Base-by-base conservation (phyloP, 768 basidiomycete species). In the Psilocybe subaeruginosa region DNA sequence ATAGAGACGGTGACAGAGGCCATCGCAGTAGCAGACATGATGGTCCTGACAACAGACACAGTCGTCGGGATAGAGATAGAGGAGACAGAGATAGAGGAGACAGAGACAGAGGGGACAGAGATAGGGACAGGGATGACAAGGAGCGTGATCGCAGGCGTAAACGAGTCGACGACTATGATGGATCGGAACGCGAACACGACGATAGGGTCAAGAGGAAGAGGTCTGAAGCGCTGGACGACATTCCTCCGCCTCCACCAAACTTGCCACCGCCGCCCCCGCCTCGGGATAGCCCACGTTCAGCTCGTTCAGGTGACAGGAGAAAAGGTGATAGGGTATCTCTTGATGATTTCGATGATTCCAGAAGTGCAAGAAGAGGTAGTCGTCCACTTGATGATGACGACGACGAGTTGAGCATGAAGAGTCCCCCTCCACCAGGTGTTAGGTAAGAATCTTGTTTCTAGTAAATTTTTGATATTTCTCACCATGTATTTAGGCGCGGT, bases 121-220 rank as follows among this genome's bases (percentile, higher is more conserved):
- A 84, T 58, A 72, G 76, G 27, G 68, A 69, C 50, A 86, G 76
- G 27, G 68, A 69, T 51, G 86, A 90, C 60, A 70, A 76, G 49
- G 73, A 77, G 14, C 72, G 81, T 57, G 83, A 88, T 61, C 82
- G 85, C 60, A 81, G 90, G 53, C 84, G 92, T 64, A 90, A 89
- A 73, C 81, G 90, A 67, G 5, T n/a, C 5, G 79, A 77, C 29
- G 90, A 92, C 55, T 85, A 89, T 29, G 78, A 78, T 0, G 86
- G 86, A 17, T 85, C 83, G 48, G 68, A 68, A 30, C 74, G 72
- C 54, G 84, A 85, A 55, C 64, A 74, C 17, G 87, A 85, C 54
- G 84, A 86, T 37, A 84, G 88, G 56, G 74, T 76, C 51, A 93
- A 93, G 72, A 82, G 90, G 70, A 90, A 85, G 74, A 79, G 79